Conservation (phyloP, 2,329 filamentous ascomycete species). For the Xylaria sp. region DNA sequence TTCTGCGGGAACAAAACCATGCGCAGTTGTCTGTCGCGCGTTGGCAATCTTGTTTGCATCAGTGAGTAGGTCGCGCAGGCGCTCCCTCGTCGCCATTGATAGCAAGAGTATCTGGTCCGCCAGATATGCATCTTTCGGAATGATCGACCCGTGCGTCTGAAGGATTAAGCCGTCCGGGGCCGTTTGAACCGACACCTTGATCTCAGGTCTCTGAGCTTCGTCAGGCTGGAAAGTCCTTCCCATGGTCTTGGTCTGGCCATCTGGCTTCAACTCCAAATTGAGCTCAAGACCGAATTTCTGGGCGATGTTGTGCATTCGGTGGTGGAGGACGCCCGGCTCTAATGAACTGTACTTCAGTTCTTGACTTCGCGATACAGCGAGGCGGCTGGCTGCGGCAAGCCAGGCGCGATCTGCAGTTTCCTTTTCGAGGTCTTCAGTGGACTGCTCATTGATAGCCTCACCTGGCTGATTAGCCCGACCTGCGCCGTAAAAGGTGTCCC, state of each 20-base stretch:
- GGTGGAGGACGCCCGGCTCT: slow-evolving; percentile 55
- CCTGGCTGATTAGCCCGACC: slow-evolving; percentile 61
- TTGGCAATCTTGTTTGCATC: slow-evolving; percentile 67
- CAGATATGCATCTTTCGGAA: slow-evolving; percentile 69
- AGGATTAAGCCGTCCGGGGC: slow-evolving; percentile 59
- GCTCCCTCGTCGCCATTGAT: slow-evolving; percentile 76
- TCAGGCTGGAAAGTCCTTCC: slow-evolving; percentile 46
- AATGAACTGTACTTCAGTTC: slow-evolving; percentile 73
- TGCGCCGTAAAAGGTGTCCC: slow-evolving; percentile 57
- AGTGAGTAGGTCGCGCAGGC: slow-evolving; percentile 68
- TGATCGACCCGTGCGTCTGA: slow-evolving; percentile 59
- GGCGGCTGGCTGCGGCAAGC: slow-evolving; percentile 57
- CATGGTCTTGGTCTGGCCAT: slow-evolving; percentile 36
- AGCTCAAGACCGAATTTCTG: slow-evolving; percentile 52
- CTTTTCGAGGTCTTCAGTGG: slow-evolving; percentile 52
- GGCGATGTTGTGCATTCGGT: slow-evolving; percentile 53
- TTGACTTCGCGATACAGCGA: slow-evolving; percentile 56
- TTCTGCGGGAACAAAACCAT: slow-evolving; percentile 71
- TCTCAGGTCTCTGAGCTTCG: slow-evolving; percentile 46
- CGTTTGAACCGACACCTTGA: slow-evolving; percentile 50
- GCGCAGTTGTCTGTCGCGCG: slow-evolving; percentile 69
- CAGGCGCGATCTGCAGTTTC: slow-evolving; percentile 61
- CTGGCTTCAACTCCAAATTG: slow-evolving; percentile 49
- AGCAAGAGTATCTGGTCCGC: slow-evolving; percentile 79
- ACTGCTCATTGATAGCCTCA: slow-evolving; percentile 34